Evolutionary conservation across 305 asterid genomes (phyloP).

Genomic region (Withania somnifera): DNA sequence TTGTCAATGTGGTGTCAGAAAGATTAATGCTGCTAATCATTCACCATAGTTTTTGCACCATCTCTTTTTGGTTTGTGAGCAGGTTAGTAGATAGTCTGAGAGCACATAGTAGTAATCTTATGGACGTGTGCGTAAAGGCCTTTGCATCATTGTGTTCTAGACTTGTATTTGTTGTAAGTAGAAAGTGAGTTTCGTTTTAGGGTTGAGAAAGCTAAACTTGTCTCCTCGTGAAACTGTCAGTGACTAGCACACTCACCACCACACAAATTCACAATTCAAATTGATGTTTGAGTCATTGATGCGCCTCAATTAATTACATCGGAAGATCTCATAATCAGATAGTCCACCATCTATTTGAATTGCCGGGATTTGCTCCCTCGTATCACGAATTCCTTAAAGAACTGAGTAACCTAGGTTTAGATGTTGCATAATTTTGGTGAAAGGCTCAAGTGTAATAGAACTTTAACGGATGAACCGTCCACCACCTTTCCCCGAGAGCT

Average conservation of each 20-base stretch:
- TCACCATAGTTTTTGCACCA: background rate
- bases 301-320: no score
- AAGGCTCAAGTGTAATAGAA: background rate
- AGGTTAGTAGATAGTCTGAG: background rate
- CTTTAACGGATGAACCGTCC: background rate
- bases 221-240: no score
- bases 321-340: no score
- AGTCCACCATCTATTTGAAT: no score
- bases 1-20: background rate
- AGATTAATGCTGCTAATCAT: background rate
- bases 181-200: no score
- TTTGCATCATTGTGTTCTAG: no score
- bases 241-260: no score
- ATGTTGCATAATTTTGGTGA: background rate
- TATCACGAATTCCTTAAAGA: background rate
- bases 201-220: no score
- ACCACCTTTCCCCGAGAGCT: background rate
- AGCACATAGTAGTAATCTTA: background rate
- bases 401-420: background rate
- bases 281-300: no score
- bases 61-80: background rate
- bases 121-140: background rate
- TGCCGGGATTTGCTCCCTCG: background rate
- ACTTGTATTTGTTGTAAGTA: no score
- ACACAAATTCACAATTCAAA: no score